phyloP scores from a whole-genome alignment of 257 asterid species.

The Nicotiana attenuata region DNA sequence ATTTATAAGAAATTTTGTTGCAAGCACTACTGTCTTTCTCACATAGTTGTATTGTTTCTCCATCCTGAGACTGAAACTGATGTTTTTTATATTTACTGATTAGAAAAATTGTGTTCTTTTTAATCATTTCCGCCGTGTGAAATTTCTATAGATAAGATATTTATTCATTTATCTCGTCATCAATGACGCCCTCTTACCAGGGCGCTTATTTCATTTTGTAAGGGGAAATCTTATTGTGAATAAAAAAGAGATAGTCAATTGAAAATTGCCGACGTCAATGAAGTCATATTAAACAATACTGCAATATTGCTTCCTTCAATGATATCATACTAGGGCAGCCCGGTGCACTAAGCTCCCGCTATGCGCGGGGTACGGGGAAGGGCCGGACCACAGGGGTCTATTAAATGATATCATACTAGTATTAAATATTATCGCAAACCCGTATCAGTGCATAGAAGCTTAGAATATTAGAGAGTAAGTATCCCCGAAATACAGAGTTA shows the following conservation, averaged over 20 bases:
- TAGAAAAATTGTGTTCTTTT: neutral
- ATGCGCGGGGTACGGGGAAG: too few relatives aligned
- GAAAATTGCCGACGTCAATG: neutral
- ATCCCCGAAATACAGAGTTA: too few relatives aligned
- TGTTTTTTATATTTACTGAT: too few relatives aligned
- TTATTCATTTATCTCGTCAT: neutral
- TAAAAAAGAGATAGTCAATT: neutral
- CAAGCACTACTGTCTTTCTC: slow-evolving; percentile 10
- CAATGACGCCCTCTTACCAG: neutral
- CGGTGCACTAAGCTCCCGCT: too few relatives aligned
- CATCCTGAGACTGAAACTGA: slow-evolving; percentile 6
- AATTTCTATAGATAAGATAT: too few relatives aligned
- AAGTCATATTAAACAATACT: neutral
- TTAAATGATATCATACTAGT: too few relatives aligned
- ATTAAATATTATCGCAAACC: too few relatives aligned
- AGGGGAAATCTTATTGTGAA: neutral
- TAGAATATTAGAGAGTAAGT: too few relatives aligned
- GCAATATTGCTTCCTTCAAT: neutral
- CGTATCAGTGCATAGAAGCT: too few relatives aligned
- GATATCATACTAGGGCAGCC: too few relatives aligned
- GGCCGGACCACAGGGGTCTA: too few relatives aligned
- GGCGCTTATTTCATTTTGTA: neutral
- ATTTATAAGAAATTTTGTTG: neutral
- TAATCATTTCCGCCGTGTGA: neutral
- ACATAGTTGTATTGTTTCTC: slow-evolving; percentile 15